Evolutionary conservation across 768 basidiomycete species (phyloP), one percentile per base, ranked within the genome.

Genomic region (Asterophora lycoperdoides): DNA sequence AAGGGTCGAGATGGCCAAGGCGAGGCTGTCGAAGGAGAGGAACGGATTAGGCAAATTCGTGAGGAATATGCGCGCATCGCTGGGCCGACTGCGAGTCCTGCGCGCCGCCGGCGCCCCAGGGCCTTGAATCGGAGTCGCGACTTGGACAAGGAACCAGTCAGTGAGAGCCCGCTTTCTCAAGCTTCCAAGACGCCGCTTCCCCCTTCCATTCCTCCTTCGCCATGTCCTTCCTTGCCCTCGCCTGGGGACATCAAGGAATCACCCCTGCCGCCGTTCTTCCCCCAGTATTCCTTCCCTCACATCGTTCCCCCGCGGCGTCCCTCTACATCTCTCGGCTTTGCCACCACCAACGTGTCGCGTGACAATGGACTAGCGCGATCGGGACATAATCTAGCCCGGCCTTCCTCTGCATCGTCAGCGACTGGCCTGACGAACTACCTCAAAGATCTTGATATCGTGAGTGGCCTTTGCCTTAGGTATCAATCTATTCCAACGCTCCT

Each of bases 1-100:
- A 69, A 61, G 54, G 53, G 46, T 47, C 58, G 47, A 38, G 56
- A 50, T 41, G 36, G n/a, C 42, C 56, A 55, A 14, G 29, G 34
- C 14, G 49, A 48, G 37, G 48, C 55, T 34, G 42, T 36, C 26
- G 60, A 54, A 14, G 57, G 54, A 34, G 56, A 54, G 41, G 58
- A 62, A 30, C 56, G 59, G 28, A 69, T 69, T 33, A 63, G 66
- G 36, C 42, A 54, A 44, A 60, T 74, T 37, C 59, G 72, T 19
- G 70, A 72, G 54, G 61, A 51, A 40, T 74, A 68, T 46, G 43
- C 63, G 13, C 52, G 56, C 5, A 61, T 70, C 36, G 38, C 52
- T 19, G 70, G 70, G 4, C 67, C 69, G n/a, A 63, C 73, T 15
- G 60, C 63, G 14, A 55, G 63, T n/a, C 65, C 68, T 13, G 55